phyloP scores from a whole-genome alignment of 2,329 filamentous ascomycete genomes.

The Chaetoscypha palmicola region DNA sequence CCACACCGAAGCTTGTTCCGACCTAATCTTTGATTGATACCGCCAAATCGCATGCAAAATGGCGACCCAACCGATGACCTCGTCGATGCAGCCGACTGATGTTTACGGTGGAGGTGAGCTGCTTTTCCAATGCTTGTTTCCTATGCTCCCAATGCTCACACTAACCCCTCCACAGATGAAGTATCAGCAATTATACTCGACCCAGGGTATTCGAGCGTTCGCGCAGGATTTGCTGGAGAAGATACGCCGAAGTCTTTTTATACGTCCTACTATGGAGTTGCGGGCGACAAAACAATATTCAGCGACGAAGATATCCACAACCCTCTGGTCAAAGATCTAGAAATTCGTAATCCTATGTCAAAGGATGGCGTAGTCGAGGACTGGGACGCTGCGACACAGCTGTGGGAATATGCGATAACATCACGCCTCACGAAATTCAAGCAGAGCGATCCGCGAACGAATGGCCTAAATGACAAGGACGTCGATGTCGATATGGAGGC shows the following conservation, averaged over 20 bases:
- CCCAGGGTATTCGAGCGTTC: conserved; percentile 82
- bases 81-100: conserved; percentile 52
- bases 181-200: conserved; percentile 96
- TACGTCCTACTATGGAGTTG: conserved; percentile 77
- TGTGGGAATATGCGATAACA: conserved; percentile 92
- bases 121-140: conserved; percentile 7
- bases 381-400: conserved; percentile 82
- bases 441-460: conserved; percentile 62
- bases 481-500: conserved; percentile 54
- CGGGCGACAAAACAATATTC: conserved; percentile 55
- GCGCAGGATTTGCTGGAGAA: conserved; percentile 95
- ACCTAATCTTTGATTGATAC: too few species aligned
- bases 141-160: conserved; percentile 7
- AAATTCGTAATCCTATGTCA: conserved; percentile 88
- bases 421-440: conserved; percentile 76
- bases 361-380: conserved; percentile 87
- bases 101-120: conserved; percentile 55
- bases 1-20: too few species aligned
- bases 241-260: conserved; percentile 92
- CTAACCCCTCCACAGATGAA: conserved; percentile 60
- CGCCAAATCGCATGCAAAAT: conserved; percentile 33
- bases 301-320: conserved; percentile 86
- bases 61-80: conserved; percentile 50
- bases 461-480: conserved; percentile 65
- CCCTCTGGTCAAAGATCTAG: conserved; percentile 60